Evolutionary conservation across 177 flowering plant species (phyloP), one percentile per base, ranked within the genome.

Genomic region (Telopea speciosissima): DNA sequence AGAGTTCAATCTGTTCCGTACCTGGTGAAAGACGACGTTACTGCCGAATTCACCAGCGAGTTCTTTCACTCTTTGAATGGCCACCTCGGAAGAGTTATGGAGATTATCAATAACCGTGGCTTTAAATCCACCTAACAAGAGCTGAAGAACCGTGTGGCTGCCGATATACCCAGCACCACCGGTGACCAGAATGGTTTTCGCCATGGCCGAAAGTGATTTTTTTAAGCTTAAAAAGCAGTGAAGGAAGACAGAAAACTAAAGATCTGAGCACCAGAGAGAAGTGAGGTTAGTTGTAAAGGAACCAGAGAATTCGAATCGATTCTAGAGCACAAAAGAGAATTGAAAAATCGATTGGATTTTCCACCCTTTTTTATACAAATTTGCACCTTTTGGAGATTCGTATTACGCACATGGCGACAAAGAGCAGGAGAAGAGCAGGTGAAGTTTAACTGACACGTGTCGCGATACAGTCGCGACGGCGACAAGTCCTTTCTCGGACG

Each of bases 101-200:
- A 90, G 84, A 62, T 83, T 90, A 54, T 90, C 95, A 24, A 88
- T 80, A 6, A 88, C 87, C 17, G 84, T 84, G 31, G 80, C 72
- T 28, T 67, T 78, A 79, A 77, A 87, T 2, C 92, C 96, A 19
- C 85, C 90, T 4, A 78, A 62, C 16, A 90, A 78, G 26, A 90
- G 82, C 74, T 90, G 96, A 42, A 90, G 82, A 56, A 86, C 89
- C 25, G 96, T 87, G 83, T 90, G 96, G 73, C 85, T 85, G 2
- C 96, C 96, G 24, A 90, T 88, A 74, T 87, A 90, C 13, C 96
- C 96, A 59, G 96, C 91, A 1, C 96, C 96, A 0, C 96, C 96
- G n/a, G 96, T 90, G 40, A 90, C 92, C 72, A 90, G 72, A 26
- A 90, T 81, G 68, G 21, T 81, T 76, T 77, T 74, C 71, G 10